Base-by-base conservation (phyloP, 1,284 basidiomycete species). In the Chalciporus sp. region DNA sequence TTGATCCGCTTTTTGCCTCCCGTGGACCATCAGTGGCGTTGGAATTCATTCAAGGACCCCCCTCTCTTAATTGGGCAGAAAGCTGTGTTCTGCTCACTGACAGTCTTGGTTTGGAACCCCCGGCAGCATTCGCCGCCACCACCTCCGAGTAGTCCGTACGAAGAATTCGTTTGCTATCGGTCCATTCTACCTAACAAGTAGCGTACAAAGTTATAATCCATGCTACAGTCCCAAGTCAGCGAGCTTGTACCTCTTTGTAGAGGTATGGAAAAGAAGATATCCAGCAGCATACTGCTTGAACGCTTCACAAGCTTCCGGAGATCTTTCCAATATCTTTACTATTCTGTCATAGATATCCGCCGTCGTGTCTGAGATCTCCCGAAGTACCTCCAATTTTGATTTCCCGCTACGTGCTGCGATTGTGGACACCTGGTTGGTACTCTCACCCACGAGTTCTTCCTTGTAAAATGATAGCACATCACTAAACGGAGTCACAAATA, bases 401-500 rank as follows among this genome's bases (percentile, higher is more conserved):
- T 60, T 58, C 0, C 59, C 53, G 4, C 55, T 49, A 8, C 53
- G 61, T 14, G 58, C 52, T 1, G 73, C 72, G 3, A 65, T 53
- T 17, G 62, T 61, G 1, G 72, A 70, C 7, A 74, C 57, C 33
- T 69, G 68, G 42, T 74, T 76, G 26, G 64, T 60, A 1, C 55
- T 61, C 53, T 78, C 75, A 0, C 66, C 65, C 0, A 44, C 63
- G 75, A 23, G 23, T 23, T 23, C 23, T 23, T 23, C 23, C 23
- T 23, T 23, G 23, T 23, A 23, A 23, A 23, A 78, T 0, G 72
- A 77, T 0, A 77, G 52, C n/a, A 75, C 57, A 41, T 78, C 73
- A 39, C 23, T 23, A 6, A 23, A 6, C 6, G 23, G 6, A 23
- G 6, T 23, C 23, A 23, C 23, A 23, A 23, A 23, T 6, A 23